Evolutionary conservation across 148 eudicot species (phyloP).

Genomic region (Cornus kousa): DNA sequence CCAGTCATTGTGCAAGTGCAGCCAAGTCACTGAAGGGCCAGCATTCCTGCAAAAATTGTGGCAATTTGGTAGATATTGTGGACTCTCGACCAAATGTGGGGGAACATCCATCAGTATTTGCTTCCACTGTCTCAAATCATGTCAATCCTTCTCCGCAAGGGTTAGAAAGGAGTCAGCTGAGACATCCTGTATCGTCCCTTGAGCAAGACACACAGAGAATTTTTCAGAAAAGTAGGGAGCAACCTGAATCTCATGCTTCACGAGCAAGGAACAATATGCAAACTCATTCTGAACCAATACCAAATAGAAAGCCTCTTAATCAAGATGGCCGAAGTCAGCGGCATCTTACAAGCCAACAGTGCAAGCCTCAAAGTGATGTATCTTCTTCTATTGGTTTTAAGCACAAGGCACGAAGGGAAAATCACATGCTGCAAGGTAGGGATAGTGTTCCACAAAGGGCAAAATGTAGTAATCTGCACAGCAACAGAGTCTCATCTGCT

Average conservation of each 20-base stretch:
- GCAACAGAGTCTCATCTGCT: conserved; percentile 35
- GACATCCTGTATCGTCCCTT: conserved; percentile 19
- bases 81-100: conserved; percentile 17
- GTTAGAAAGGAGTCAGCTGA: conserved; percentile 27
- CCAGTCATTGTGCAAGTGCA: conserved; percentile 12
- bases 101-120: conserved; percentile 26
- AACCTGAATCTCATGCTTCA: background rate
- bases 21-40: conserved; percentile 24
- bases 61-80: conserved; percentile 39
- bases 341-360: conserved; percentile 30
- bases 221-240: conserved; percentile 10
- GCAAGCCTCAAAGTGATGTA: conserved; percentile 34
- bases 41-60: conserved; percentile 63
- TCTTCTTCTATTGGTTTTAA: conserved; percentile 26
- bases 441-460: conserved; percentile 44
- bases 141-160: conserved; percentile 30
- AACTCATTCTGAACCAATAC: background rate
- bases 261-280: background rate
- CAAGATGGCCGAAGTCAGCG: conserved; percentile 22
- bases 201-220: conserved; percentile 17
- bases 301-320: background rate
- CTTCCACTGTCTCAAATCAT: conserved; percentile 25
- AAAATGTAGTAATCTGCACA: conserved; percentile 23
- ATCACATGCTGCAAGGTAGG: conserved; percentile 30
- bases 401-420: conserved; percentile 33